Evolutionary conservation across 768 basidiomycete species (phyloP).

Genomic region (Collybia sordida): DNA sequence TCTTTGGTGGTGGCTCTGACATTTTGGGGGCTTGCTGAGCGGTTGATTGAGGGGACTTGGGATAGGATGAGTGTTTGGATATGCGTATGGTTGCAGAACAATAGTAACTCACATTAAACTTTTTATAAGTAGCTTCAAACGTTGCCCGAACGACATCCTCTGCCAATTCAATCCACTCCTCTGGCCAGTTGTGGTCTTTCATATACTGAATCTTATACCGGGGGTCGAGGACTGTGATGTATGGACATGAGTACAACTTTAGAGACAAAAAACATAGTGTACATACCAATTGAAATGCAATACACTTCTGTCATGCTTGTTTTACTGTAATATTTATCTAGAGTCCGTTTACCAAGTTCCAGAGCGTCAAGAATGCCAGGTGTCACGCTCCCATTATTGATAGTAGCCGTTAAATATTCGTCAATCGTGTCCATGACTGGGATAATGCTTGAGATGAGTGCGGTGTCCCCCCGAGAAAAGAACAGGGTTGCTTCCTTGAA

Average conservation of each 20-base stretch:
- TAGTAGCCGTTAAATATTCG: slow-evolving; percentile 4
- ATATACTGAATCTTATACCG: slow-evolving; percentile 33
- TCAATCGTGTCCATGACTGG: slow-evolving; percentile 26
- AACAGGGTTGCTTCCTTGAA: slow-evolving; percentile 5
- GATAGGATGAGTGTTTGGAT: not conserved
- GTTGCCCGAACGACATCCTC: slow-evolving; percentile 16
- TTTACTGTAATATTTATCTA: slow-evolving; percentile 25
- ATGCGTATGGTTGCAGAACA: not conserved
- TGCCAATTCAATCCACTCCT: slow-evolving; percentile 22
- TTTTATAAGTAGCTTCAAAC: slow-evolving; percentile 9
- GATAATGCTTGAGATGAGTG: slow-evolving; percentile 2
- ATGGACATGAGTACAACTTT: not conserved
- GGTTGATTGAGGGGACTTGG: too few relatives aligned
- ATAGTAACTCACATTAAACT: not conserved
- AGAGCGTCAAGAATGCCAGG: slow-evolving; percentile 17
- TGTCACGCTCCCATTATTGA: slow-evolving; percentile 1
- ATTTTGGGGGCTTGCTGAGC: slow-evolving; percentile 9
- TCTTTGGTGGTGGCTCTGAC: too few relatives aligned
- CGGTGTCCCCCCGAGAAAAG: not conserved
- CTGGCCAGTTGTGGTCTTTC: slow-evolving; percentile 19
- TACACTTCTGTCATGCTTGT: slow-evolving; percentile 24
- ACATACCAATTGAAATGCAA: slow-evolving; percentile 27
- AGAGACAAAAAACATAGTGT: not conserved
- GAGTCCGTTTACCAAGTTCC: slow-evolving; percentile 17
- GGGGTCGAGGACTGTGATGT: slow-evolving; percentile 36